phyloP scores from a whole-genome alignment of 495 filamentous ascomycete genomes.

The Aspergillus nidulans region DNA sequence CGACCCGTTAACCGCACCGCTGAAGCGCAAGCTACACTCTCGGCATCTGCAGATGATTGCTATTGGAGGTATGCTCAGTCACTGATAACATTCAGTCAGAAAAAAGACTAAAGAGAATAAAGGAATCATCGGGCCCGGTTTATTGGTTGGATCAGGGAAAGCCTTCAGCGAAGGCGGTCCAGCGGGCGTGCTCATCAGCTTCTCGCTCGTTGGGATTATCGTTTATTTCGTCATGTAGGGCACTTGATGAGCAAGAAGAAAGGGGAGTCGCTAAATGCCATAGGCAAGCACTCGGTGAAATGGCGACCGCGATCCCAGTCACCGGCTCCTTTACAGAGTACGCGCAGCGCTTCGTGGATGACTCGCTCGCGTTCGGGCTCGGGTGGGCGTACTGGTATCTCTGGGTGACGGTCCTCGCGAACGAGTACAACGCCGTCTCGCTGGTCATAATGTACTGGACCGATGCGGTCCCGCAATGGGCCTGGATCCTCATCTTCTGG shows the following conservation, averaged over 20 bases:
- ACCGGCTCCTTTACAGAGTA: constrained; percentile 54
- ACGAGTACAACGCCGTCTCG: constrained; percentile 50
- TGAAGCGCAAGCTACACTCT: constrained; percentile 55
- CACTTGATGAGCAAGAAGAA: not conserved
- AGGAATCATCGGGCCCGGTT: constrained; percentile 46
- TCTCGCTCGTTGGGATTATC: constrained; percentile 55
- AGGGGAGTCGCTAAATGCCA: not conserved
- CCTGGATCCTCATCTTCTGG: constrained; percentile 67
- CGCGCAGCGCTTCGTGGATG: constrained; percentile 52
- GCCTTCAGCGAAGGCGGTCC: constrained; percentile 59
- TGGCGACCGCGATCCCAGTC: constrained; percentile 52
- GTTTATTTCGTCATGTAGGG: constrained; percentile 58
- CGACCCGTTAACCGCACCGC: constrained; percentile 27
- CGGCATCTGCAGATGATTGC: constrained; percentile 70
- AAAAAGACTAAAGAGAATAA: constrained; percentile 8
- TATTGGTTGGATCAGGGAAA: constrained; percentile 53
- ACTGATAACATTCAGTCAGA: no score
- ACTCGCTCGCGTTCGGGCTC: constrained; percentile 47
- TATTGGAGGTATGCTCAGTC: constrained; percentile 39
- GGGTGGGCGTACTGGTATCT: constrained; percentile 58
- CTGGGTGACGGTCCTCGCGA: constrained; percentile 52
- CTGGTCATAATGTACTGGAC: constrained; percentile 40
- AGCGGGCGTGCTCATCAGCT: constrained; percentile 60
- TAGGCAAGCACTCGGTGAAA: constrained; percentile 53
- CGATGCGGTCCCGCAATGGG: constrained; percentile 47